A percentile compares a stretch with the other conserved stretches of the same genome.
Evolutionary conservation across 2,329 filamentous ascomycete species (phyloP).

Genomic region (Exophiala alcalophila): DNA sequence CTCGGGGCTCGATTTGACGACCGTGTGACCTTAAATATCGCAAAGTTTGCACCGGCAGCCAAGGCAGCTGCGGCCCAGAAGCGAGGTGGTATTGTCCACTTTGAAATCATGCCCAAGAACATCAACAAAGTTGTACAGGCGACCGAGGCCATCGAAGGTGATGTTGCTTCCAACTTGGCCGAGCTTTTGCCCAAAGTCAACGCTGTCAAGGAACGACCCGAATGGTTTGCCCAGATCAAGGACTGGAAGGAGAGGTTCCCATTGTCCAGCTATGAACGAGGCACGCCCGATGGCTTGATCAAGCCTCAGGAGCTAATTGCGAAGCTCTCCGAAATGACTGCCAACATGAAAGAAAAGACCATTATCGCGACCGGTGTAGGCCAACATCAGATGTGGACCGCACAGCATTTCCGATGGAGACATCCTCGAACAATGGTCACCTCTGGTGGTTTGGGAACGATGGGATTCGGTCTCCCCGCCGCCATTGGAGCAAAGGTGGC

Average conservation of each 20-base stretch:
- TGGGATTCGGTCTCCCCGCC: constrained; percentile 92
- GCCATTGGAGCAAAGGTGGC: constrained; percentile 95
- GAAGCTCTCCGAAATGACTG: constrained; percentile 80
- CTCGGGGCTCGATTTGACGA: constrained; percentile 94
- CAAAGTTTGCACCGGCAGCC: constrained; percentile 85
- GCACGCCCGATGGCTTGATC: constrained; percentile 73
- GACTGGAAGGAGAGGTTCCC: constrained; percentile 92
- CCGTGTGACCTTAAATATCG: constrained; percentile 77
- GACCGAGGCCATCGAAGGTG: constrained; percentile 90
- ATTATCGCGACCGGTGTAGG: constrained; percentile 93
- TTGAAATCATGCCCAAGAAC: constrained; percentile 99
- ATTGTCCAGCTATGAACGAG: constrained; percentile 73
- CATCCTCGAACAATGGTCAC: constrained; percentile 92
- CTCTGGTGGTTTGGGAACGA: constrained; percentile 89
- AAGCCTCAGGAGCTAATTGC: constrained; percentile 94
- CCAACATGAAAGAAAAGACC: constrained; percentile 74
- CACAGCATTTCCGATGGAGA: constrained; percentile 94
- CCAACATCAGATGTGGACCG: constrained; percentile 98
- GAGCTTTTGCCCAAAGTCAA: constrained; percentile 71
- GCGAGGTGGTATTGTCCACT: constrained; percentile 92
- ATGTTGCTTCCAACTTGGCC: constrained; percentile 76
- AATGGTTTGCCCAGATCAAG: constrained; percentile 87
- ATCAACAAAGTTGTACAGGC: constrained; percentile 99
- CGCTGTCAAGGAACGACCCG: constrained; percentile 63
- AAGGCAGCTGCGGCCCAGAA: constrained; percentile 79